Percentiles rank a stretch among this genome's conserved stretches.
Evolutionary conservation across 75 land plant genomes (phyloP).

Genomic region (Isoetes taiwanensis): DNA sequence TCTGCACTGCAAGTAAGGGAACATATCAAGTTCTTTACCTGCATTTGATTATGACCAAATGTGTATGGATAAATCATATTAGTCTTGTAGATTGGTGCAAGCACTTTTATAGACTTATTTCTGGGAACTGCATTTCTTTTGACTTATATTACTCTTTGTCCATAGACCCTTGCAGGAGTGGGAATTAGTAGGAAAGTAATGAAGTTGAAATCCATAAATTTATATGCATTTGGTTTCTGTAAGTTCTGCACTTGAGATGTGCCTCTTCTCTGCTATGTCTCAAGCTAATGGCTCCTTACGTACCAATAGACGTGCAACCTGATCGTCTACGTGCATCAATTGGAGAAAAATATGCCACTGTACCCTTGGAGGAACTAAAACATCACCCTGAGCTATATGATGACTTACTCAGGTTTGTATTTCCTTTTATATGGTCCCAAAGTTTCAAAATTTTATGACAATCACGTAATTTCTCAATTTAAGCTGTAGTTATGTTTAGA

Average conservation of each 20-base stretch:
- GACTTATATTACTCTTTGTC: not conserved
- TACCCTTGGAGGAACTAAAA: not conserved
- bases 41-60: not conserved
- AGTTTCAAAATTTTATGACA: not conserved
- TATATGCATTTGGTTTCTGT: conserved; percentile 4
- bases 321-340: not conserved
- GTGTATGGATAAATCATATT: too few species aligned
- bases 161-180: not conserved
- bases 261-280: not conserved
- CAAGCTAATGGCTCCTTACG: not conserved
- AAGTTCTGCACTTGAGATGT: too few species aligned
- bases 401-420: not conserved
- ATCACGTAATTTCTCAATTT: not conserved
- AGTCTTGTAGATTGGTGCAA: too few species aligned
- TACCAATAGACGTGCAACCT: not conserved
- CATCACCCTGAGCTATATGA: not conserved
- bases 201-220: conserved; percentile 2
- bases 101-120: not conserved
- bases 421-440: not conserved
- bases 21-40: not conserved
- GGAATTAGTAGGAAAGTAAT: not conserved
- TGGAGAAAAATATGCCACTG: not conserved
- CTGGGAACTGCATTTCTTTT: not conserved
- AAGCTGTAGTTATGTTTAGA: not conserved
- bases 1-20: not conserved